Percentiles rank a stretch among this genome's conserved stretches.
Conservation (phyloP, 148 eudicot species). For the Fagopyrum tataricum region DNA sequence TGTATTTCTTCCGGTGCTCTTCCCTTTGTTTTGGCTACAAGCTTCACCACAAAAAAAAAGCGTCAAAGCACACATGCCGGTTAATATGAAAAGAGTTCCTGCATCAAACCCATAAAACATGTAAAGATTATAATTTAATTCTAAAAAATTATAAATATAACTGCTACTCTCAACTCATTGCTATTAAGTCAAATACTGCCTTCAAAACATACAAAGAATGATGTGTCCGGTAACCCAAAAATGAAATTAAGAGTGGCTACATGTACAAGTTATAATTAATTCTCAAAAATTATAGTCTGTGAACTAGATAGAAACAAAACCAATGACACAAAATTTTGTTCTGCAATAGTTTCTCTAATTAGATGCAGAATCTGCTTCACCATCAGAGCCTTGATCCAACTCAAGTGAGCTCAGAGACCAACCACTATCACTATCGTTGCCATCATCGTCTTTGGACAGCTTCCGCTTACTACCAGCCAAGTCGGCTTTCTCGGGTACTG, state of each 20-base stretch:
- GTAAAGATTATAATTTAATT: background rate
- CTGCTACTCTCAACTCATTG: background rate
- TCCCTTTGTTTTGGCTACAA: background rate
- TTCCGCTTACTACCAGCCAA: background rate
- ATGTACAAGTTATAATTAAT: background rate
- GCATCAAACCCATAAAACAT: background rate
- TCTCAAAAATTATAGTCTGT: background rate
- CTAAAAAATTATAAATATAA: too few species aligned
- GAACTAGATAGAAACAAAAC: background rate
- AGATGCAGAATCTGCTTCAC: slow-evolving; percentile 1
- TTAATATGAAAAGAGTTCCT: slow-evolving; percentile 1
- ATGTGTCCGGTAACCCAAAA: too few species aligned
- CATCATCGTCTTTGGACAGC: background rate
- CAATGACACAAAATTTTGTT: background rate
- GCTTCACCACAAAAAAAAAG: background rate
- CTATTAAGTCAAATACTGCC: too few species aligned
- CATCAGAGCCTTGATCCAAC: slow-evolving; percentile 2
- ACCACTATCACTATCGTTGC: background rate
- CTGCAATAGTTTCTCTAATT: slow-evolving; percentile 4
- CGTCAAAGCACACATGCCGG: background rate
- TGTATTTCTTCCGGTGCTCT: background rate
- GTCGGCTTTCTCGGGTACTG: background rate
- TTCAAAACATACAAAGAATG: too few species aligned
- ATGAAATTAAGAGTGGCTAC: too few species aligned
- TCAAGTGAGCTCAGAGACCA: slow-evolving; percentile 8